A percentile compares a stretch with the other conserved stretches of the same genome.
phyloP scores from a whole-genome alignment of 495 filamentous ascomycete genomes.

The Neurospora sublineolata region DNA sequence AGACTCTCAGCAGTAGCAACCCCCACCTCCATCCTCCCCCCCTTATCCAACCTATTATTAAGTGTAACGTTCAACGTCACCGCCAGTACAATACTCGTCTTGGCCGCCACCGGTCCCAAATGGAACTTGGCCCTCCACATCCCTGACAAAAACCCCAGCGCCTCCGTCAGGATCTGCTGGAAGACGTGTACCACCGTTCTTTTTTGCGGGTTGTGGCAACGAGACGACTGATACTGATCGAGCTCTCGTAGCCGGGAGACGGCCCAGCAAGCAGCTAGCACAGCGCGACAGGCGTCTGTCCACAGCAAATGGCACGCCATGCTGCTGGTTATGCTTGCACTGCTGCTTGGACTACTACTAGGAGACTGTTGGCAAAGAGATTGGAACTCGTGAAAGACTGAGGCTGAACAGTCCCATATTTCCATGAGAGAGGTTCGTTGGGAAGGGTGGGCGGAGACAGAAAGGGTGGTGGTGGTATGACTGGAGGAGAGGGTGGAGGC shows the following conservation, averaged over 20 bases:
- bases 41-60: not conserved
- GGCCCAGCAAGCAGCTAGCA: slow-evolving; percentile 3
- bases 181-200: slow-evolving; percentile 4
- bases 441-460: not conserved
- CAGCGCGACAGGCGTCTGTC: slow-evolving; percentile 9
- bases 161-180: slow-evolving; percentile 3
- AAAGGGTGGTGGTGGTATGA: not conserved
- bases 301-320: slow-evolving; percentile 12
- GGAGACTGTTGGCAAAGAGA: slow-evolving; percentile 2
- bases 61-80: slow-evolving; percentile 2
- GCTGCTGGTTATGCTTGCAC: not conserved
- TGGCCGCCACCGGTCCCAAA: slow-evolving; percentile 7
- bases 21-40: slow-evolving; percentile 1
- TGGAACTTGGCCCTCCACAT: slow-evolving; percentile 7
- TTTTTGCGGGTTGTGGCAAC: slow-evolving; percentile 2
- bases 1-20: slow-evolving; percentile 3
- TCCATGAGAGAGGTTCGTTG: slow-evolving; percentile 9
- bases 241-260: slow-evolving; percentile 2
- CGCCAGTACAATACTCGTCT: slow-evolving; percentile 1
- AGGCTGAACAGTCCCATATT: slow-evolving; percentile 9
- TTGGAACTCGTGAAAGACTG: slow-evolving; percentile 13
- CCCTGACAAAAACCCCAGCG: not conserved
- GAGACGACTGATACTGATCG: not conserved
- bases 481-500: not conserved
- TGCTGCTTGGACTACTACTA: too few species aligned